phyloP scores from a whole-genome alignment of 805 yeast species.

The Jamesozyma spencerorum region DNA sequence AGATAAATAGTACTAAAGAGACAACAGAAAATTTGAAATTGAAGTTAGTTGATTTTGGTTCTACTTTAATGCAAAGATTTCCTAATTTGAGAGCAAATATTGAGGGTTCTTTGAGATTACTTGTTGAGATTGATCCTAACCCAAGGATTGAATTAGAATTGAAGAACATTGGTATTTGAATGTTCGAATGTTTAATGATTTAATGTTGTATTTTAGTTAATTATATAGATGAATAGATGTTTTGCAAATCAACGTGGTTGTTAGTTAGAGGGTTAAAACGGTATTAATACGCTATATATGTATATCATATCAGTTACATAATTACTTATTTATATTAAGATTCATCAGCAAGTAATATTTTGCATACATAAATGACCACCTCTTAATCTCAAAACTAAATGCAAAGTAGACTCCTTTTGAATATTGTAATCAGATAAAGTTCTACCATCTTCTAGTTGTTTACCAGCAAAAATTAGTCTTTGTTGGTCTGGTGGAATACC shows the following conservation, averaged over 20 bases:
- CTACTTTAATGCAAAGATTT: slow-evolving; percentile 12
- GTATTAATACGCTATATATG: no score
- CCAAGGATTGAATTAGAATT: slow-evolving; percentile 37
- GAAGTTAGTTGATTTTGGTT: slow-evolving; percentile 36
- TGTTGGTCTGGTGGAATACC: slow-evolving; percentile 70
- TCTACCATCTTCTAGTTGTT: slow-evolving; percentile 64
- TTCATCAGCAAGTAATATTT: not conserved
- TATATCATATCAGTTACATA: not conserved
- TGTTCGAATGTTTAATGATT: not conserved
- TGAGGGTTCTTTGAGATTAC: slow-evolving; percentile 17
- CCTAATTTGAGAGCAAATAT: slow-evolving; percentile 12
- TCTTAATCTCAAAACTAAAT: slow-evolving; percentile 64
- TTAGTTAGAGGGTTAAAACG: no score
- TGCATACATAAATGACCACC: slow-evolving; percentile 38
- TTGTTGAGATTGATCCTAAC: slow-evolving; percentile 35
- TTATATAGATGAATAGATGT: no score
- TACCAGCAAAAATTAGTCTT: slow-evolving; percentile 62
- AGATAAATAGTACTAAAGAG: slow-evolving; percentile 30
- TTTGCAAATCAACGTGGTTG: no score
- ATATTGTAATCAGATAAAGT: slow-evolving; percentile 64
- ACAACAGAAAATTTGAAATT: slow-evolving; percentile 54
- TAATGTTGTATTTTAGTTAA: no score
- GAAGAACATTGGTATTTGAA: slow-evolving; percentile 13
- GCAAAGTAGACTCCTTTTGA: slow-evolving; percentile 62
- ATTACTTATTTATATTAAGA: not conserved